Percentiles rank a stretch among this genome's conserved stretches.
Evolutionary conservation across 176 grass and related monocot species (phyloP).

Genomic region (Secale cereale): DNA sequence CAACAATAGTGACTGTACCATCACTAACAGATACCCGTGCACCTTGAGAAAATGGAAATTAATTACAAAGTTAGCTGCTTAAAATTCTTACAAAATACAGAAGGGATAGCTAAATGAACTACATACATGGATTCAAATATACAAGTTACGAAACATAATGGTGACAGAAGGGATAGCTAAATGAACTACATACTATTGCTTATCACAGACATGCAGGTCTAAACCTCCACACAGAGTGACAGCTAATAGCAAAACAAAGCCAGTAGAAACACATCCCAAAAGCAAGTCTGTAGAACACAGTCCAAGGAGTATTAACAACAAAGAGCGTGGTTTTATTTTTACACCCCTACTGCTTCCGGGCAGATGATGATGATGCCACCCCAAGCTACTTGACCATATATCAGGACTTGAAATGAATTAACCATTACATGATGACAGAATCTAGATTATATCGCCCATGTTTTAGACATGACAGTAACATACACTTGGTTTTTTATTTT

Average conservation of each 20-base stretch:
- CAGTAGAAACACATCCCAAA: not conserved
- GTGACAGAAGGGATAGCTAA: not conserved
- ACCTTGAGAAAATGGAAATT: slow-evolving; percentile 55
- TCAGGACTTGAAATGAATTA: not conserved
- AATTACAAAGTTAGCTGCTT: not conserved
- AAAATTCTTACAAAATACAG: not conserved
- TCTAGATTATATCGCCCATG: not conserved
- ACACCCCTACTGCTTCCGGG: too few relatives aligned
- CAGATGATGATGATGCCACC: too few relatives aligned
- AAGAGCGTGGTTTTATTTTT: too few relatives aligned
- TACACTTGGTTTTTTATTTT: too few relatives aligned
- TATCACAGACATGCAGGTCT: slow-evolving; percentile 12
- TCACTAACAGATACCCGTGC: slow-evolving; percentile 82
- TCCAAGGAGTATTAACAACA: not conserved
- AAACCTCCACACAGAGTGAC: not conserved
- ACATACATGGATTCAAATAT: not conserved
- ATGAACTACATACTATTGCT: not conserved
- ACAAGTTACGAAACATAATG: slow-evolving; percentile 8
- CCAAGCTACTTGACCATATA: too few relatives aligned
- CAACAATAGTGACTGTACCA: slow-evolving; percentile 92
- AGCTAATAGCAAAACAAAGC: not conserved
- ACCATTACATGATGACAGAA: not conserved
- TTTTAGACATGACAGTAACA: not conserved
- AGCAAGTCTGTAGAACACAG: not conserved
- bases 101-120: not conserved